Evolutionary conservation across 129 eudicot species (phyloP), one percentile per base, ranked within the genome.

Genomic region (Tagetes patula): DNA sequence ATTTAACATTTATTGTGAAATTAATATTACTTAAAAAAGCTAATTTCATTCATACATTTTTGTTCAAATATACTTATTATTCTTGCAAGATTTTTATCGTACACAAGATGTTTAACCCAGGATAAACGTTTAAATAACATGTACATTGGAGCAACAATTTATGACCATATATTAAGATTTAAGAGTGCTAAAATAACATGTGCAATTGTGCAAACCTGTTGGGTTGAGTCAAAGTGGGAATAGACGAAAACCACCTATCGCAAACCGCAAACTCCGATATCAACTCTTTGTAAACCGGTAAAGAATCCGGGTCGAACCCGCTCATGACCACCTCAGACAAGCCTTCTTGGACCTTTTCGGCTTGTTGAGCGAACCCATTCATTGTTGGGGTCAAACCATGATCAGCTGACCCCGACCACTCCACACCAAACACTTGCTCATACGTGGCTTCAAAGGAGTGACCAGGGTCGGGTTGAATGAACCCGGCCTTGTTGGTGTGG

Each of bases 341-440:
- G 1, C 96, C 96, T 34, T 64, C 65, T 59, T 79, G 58, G 38
- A 84, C 83, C 66, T 80, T 82, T 50, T 89, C 91, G 0, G 98
- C 98, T 67, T 92, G 88, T 77, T 87, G 87, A 7, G 89, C 98
- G 40, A 92, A 92, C 1, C 98, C 98, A 33, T 84, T 66, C 98
- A 92, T 92, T 4, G 85, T 87, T 0, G 90, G 88, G n/a, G 55
- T 38, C 4, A 63, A 78, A 65, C 42, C 68, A n/a, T n/a, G 55
- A 20, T 20, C 27, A 7, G 49, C 42, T 20, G 74, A 63, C 9
- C 74, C 63, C 1, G 82, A 60, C 90, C 89, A 92, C 8, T 86
- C 85, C 0, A 63, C 81, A 5, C 98, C 98, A 60, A 50, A 85
- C 33, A 94, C 71, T 79, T 94, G 98, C 46, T 89, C 91, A 50